A percentile compares a stretch with the other conserved stretches of the same genome.
Conservation (phyloP, 2,329 filamentous ascomycete species). For the Acrodontium crateriforme region DNA sequence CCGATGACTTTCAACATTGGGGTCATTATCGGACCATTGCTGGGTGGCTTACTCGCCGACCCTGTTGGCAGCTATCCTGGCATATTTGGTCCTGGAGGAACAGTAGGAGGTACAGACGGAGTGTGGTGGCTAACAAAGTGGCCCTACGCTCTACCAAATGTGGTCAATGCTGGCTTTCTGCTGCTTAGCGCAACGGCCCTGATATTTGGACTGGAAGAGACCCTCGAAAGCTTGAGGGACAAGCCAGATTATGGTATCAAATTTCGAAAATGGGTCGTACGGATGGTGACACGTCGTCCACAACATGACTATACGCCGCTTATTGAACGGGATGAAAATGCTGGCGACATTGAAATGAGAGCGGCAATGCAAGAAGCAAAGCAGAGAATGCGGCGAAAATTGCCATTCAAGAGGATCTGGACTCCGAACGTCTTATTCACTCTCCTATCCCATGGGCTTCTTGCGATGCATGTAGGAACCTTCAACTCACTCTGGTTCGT, state of each 20-base stretch:
- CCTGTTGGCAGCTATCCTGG: constrained; percentile 47
- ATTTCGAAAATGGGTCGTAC: constrained; percentile 25
- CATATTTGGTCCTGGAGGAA: constrained; percentile 47
- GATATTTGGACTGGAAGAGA: constrained; percentile 53
- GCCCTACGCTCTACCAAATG: constrained; percentile 56
- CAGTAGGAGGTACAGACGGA: constrained; percentile 42
- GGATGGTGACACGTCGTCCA: constrained; percentile 19
- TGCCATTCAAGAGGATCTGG: constrained; percentile 35
- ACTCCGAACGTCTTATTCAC: constrained; percentile 32
- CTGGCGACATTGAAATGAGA: constrained; percentile 13
- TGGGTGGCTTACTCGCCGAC: constrained; percentile 56
- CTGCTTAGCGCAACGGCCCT: constrained; percentile 40
- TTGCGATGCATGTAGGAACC: constrained; percentile 33
- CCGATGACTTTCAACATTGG: constrained; percentile 56
- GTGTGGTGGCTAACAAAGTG: constrained; percentile 50
- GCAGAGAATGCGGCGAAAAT: too few species aligned
- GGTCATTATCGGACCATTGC: constrained; percentile 34
- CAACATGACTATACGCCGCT: constrained; percentile 21
- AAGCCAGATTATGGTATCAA: constrained; percentile 28
- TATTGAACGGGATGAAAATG: constrained; percentile 8
- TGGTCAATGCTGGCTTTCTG: constrained; percentile 51
- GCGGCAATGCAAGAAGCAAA: constrained; percentile 18
- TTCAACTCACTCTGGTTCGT: constrained; percentile 38
- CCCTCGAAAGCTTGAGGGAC: constrained; percentile 27
- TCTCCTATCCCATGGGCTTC: constrained; percentile 23